Evolutionary conservation across 2,329 filamentous ascomycete genomes (phyloP), one percentile per base, ranked within the genome.

Genomic region (Passalora sequoiae): DNA sequence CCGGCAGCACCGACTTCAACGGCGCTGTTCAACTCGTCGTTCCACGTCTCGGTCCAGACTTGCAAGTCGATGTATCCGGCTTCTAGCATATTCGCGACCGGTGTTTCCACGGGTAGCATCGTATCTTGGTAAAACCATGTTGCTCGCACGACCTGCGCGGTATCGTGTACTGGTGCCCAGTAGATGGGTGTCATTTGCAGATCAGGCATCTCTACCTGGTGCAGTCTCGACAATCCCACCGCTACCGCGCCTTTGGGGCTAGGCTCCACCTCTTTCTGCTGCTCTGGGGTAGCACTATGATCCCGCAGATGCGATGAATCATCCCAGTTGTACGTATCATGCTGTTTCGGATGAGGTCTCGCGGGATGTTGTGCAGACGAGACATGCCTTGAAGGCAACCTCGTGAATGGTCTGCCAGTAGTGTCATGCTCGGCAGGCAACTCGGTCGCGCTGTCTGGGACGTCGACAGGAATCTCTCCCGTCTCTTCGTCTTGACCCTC

Each of bases 41-140:
- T 77, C 89, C 92, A 98, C 1, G 91, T 95, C 56, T 92, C 80
- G 1, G 86, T 89, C 83, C 91, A 95, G 0, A 49, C 51, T 20
- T 81, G 82, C 38, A 97, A 71, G 58, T 94, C 87, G 43, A 84
- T 72, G 61, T 94, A 98, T 4, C 91, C 89, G n/a, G 81, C 77
- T 63, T 98, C 92, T 1, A 98, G 74, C 64, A 89, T 88, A 57
- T 97, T 98, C 6, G 92, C 89, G 24, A 96, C 83, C 12, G 80
- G 71, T 1, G 87, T 78, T 50, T 94, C 87, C 4, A 98, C 78
- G 0, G 92, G 92, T 46, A 86, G 72, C 89, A 97, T 95, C 1
- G 85, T 91, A 60, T 96, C 89, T 69, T 84, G 85, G 66, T 97
- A 97, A 63, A 98, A 98, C 92, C 92, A 98, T 0, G 91, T 97